Percentiles rank a stretch among this genome's conserved stretches.
These are phyloP conservation scores for Bolboschoenus planiculmis DNA, from an alignment of 176 grass and related monocot genomes.

Conservation along the genomic window DNA sequence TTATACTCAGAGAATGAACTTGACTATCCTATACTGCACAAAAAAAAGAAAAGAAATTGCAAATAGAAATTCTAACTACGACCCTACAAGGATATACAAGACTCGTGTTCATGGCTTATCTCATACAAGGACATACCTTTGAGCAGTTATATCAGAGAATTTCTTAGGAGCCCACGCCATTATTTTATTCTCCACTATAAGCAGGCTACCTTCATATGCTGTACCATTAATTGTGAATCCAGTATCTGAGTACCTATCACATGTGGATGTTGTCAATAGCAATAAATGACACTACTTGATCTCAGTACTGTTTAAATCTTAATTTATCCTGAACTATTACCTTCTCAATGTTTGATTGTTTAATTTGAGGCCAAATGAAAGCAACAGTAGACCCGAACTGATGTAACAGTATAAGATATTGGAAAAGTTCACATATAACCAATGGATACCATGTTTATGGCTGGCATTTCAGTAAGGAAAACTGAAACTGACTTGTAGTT, in stretches of 20 bases:
- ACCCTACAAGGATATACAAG: neutral
- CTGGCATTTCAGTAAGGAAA: neutral
- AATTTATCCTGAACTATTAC: neutral
- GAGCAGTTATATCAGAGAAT: slow-evolving; percentile 69
- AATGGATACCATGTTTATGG: neutral
- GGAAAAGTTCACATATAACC: neutral
- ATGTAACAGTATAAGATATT: neutral
- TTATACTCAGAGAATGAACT: neutral
- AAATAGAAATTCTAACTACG: neutral
- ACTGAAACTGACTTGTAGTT: neutral
- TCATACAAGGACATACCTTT: slow-evolving; percentile 43
- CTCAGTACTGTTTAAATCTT: neutral
- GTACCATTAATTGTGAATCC: slow-evolving; percentile 87
- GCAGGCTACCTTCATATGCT: slow-evolving; percentile 69
- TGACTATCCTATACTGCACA: neutral
- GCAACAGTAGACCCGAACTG: neutral
- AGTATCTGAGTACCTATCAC: slow-evolving; percentile 65
- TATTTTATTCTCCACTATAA: slow-evolving; percentile 94
- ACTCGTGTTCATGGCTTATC: neutral
- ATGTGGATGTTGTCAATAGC: neutral
- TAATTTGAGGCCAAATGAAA: neutral
- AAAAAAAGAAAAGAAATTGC: neutral
- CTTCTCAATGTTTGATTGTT: neutral
- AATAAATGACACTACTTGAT: neutral
- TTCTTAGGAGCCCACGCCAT: slow-evolving; percentile 81